These are phyloP conservation scores for Scalesia atractyloides DNA, from an alignment of 129 eudicot species.

Conservation along the genomic window DNA sequence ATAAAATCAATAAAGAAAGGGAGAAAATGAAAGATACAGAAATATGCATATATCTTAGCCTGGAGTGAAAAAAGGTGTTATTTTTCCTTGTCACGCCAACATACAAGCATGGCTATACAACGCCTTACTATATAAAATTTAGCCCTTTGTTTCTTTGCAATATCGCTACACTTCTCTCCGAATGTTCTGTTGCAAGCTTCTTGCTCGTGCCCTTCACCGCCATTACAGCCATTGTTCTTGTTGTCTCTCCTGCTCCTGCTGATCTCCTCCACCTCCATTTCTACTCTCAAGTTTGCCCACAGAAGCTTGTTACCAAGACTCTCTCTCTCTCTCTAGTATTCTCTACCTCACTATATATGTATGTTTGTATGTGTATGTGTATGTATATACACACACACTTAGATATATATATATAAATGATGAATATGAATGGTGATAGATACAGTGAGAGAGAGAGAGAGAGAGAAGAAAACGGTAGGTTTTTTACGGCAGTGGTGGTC, in stretches of 20 bases:
- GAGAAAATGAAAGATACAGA: conserved; percentile 6
- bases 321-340: neutral
- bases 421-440: conserved; percentile 13
- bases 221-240: conserved; percentile 4
- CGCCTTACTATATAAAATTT: conserved; percentile 78
- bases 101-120: conserved; percentile 84
- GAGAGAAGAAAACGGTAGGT: neutral
- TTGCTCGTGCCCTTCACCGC: conserved; percentile 24
- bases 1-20: conserved; percentile 8
- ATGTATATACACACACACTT: no score
- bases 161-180: conserved; percentile 59
- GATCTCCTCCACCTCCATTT: conserved; percentile 40
- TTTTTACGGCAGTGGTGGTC: conserved; percentile 23
- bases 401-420: neutral
- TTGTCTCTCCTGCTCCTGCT: conserved; percentile 12
- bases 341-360: neutral
- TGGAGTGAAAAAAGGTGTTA: conserved; percentile 7
- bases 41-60: neutral
- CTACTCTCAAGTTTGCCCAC: neutral
- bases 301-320: neutral
- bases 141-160: conserved; percentile 74
- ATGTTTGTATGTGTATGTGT: neutral
- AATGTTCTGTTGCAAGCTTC: conserved; percentile 43
- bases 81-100: conserved; percentile 58
- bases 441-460: conserved; percentile 21